Percentiles rank a stretch among this genome's conserved stretches.
Evolutionary conservation across 768 basidiomycete genomes (phyloP).

Genomic region (Tubosaeta brunneosetosa): DNA sequence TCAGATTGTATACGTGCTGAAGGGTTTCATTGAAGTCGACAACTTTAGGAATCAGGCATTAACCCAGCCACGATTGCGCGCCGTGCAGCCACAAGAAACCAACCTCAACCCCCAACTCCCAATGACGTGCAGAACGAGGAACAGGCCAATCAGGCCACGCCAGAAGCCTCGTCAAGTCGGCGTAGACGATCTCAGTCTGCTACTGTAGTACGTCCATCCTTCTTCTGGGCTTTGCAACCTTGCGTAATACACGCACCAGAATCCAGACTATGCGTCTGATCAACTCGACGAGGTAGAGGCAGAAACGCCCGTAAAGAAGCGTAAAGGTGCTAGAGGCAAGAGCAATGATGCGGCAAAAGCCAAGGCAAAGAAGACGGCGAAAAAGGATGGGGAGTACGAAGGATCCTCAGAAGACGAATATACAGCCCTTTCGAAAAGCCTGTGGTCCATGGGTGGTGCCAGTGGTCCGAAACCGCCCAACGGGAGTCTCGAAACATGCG

Average conservation of each 20-base stretch:
- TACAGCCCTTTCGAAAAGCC: constrained; percentile 53
- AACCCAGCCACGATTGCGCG: constrained; percentile 40
- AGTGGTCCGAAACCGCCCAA: constrained; percentile 52
- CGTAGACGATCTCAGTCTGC: constrained; percentile 12
- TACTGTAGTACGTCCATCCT: constrained; percentile 10
- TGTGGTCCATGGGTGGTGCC: constrained; percentile 32
- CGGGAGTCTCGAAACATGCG: constrained; percentile 80
- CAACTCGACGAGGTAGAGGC: constrained; percentile 62
- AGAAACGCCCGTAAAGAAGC: constrained; percentile 46
- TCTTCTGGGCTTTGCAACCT: background rate
- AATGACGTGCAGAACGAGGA: constrained; percentile 3
- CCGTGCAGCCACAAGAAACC: constrained; percentile 30
- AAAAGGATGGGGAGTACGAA: constrained; percentile 45
- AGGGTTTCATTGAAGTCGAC: constrained; percentile 42
- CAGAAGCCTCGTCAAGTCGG: constrained; percentile 10
- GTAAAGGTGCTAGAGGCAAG: constrained; percentile 45
- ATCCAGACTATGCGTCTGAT: constrained; percentile 62
- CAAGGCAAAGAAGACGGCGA: constrained; percentile 37
- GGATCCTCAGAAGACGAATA: constrained; percentile 64
- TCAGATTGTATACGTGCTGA: constrained; percentile 10
- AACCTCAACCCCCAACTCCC: constrained; percentile 30
- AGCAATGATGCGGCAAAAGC: constrained; percentile 38
- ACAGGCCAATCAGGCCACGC: constrained; percentile 7
- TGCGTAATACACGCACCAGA: constrained; percentile 7
- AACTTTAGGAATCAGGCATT: constrained; percentile 48